Percentiles rank a stretch among this genome's conserved stretches.
phyloP scores from a whole-genome alignment of 495 filamentous ascomycete species.

The Gamarada debralockiae region DNA sequence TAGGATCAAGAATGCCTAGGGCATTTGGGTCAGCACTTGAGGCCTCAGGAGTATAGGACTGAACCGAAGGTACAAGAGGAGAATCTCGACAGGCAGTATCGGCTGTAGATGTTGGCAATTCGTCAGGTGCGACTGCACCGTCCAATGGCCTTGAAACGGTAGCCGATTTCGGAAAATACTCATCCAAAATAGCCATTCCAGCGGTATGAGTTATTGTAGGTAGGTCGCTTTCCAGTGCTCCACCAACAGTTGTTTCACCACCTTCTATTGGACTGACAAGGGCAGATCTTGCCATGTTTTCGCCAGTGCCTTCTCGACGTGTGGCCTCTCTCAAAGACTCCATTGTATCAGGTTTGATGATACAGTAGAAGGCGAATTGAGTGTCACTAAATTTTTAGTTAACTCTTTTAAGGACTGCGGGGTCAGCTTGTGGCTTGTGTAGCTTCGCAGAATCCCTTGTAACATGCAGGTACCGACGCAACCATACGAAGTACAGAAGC shows the following conservation, averaged over 20 bases:
- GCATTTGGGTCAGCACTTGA: slow-evolving; percentile 10
- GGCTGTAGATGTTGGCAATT: not conserved
- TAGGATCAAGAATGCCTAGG: too few relatives aligned
- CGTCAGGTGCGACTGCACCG: not conserved
- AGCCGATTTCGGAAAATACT: slow-evolving; percentile 14
- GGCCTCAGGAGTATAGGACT: slow-evolving; percentile 4
- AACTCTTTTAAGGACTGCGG: slow-evolving; percentile 3
- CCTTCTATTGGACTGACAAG: slow-evolving; percentile 3
- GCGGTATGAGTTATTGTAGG: slow-evolving; percentile 11
- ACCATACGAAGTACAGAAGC: not conserved
- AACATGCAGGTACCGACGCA: not conserved
- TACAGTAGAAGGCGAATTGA: slow-evolving; percentile 6
- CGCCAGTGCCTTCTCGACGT: too few relatives aligned
- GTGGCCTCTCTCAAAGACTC: not conserved
- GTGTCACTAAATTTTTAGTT: not conserved
- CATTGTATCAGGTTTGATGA: not conserved
- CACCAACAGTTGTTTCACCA: too few relatives aligned
- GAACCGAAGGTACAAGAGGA: not conserved
- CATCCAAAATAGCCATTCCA: slow-evolving; percentile 8
- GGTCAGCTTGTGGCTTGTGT: not conserved
- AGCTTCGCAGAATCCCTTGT: too few relatives aligned
- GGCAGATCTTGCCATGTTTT: slow-evolving; percentile 9
- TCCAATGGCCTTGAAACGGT: slow-evolving; percentile 2
- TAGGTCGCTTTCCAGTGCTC: slow-evolving; percentile 2
- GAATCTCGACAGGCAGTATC: not conserved